Evolutionary conservation across 139 green algal genomes (phyloP).

Genomic region (Micractinium sp.): DNA sequence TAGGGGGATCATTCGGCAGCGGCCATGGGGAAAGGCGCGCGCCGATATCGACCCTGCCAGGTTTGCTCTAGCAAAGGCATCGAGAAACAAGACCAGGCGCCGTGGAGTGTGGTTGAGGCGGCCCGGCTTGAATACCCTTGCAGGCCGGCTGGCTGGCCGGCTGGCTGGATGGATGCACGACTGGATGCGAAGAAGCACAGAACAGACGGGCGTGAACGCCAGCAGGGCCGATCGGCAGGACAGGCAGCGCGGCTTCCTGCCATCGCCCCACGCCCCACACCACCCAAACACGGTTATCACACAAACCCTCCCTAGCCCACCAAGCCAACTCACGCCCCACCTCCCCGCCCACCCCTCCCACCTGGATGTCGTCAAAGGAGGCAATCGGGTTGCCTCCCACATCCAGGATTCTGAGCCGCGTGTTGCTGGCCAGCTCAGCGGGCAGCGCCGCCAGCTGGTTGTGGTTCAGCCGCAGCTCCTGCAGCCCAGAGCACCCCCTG

Average conservation of each 20-base stretch:
- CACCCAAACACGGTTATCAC: neutral
- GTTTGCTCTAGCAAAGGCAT: neutral
- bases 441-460: slow-evolving; percentile 40
- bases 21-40: neutral
- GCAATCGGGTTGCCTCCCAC: slow-evolving; percentile 42
- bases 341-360: neutral
- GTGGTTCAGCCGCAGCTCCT: slow-evolving; percentile 56
- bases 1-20: slow-evolving; percentile 26
- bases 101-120: neutral
- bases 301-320: too few relatives aligned
- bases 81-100: slow-evolving; percentile 3
- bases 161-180: neutral
- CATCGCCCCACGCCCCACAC: neutral
- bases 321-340: too few relatives aligned
- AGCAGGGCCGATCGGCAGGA: neutral
- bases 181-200: neutral
- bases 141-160: too few relatives aligned
- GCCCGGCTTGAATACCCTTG: neutral
- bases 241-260: neutral
- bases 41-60: slow-evolving; percentile 18
- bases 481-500: slow-evolving; percentile 19
- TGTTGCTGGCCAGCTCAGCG: slow-evolving; percentile 11
- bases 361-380: slow-evolving; percentile 37
- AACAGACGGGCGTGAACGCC: neutral
- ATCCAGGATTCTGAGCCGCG: slow-evolving; percentile 43